phyloP scores from a whole-genome alignment of 805 yeast species.

The Hanseniaspora jakobsenii region DNA sequence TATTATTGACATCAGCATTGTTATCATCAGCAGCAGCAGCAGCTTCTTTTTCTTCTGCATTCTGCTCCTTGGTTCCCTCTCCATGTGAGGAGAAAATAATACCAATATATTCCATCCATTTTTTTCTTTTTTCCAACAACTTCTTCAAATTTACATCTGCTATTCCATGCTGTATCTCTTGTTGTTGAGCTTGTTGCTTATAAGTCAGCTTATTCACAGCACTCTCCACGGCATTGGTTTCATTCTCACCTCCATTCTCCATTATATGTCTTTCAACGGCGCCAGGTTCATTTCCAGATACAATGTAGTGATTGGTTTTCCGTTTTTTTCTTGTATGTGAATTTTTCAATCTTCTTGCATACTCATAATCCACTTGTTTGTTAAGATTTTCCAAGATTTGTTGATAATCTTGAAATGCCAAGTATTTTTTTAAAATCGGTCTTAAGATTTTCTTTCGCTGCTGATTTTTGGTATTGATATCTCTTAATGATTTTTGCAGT shows the following conservation, averaged over 20 bases:
- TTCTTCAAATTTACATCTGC: conserved; percentile 69
- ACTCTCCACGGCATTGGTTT: too few relatives aligned
- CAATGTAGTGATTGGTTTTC: too few relatives aligned
- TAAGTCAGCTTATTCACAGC: background rate
- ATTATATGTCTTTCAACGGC: conserved; percentile 15
- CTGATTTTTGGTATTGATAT: conserved; percentile 50
- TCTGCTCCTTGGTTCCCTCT: conserved; percentile 27
- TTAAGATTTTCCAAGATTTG: conserved; percentile 86
- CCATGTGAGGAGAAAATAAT: conserved; percentile 52
- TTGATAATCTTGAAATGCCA: conserved; percentile 89
- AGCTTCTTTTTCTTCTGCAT: conserved; percentile 32
- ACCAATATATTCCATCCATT: conserved; percentile 87
- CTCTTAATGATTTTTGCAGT: conserved; percentile 56
- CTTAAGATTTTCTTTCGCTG: conserved; percentile 52
- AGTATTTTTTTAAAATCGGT: conserved; percentile 70
- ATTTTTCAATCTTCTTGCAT: conserved; percentile 65
- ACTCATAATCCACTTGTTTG: conserved; percentile 93
- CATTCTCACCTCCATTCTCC: background rate
- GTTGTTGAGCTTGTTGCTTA: conserved; percentile 18
- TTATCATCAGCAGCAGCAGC: conserved; percentile 29
- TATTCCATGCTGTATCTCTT: conserved; percentile 48
- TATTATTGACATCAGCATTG: conserved; percentile 29
- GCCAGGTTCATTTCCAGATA: too few relatives aligned
- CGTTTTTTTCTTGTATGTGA: conserved; percentile 40
- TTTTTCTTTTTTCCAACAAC: conserved; percentile 66